phyloP scores from a whole-genome alignment of 2,329 filamentous ascomycete species.

The Sporothrix dimorphospora region DNA sequence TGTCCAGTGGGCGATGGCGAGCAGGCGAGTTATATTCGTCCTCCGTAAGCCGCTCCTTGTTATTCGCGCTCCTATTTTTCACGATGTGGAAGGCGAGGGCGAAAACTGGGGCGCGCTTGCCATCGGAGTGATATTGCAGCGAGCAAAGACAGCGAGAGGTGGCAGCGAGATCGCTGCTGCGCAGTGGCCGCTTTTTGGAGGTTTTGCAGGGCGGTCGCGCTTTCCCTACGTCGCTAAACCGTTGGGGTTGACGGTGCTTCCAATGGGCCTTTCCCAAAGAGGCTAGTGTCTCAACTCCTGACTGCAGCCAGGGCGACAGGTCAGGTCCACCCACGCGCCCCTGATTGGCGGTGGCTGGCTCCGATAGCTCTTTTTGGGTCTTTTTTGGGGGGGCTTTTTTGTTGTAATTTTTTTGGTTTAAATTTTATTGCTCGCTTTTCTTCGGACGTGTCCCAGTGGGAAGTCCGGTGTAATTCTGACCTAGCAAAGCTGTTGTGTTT shows the following conservation, averaged over 20 bases:
- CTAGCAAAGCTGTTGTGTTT: slow-evolving; percentile 18
- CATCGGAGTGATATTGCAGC: slow-evolving; percentile 30
- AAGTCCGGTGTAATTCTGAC: slow-evolving; percentile 26
- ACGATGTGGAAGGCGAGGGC: slow-evolving; percentile 11
- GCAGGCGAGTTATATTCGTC: slow-evolving; percentile 17
- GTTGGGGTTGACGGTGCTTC: slow-evolving; percentile 27
- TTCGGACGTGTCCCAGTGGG: slow-evolving; percentile 27
- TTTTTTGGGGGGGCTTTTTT: slow-evolving; percentile 11
- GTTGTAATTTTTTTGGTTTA: slow-evolving; percentile 15
- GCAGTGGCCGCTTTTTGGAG: background rate
- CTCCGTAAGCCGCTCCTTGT: background rate
- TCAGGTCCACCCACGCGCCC: slow-evolving; percentile 7
- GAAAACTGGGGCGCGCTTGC: slow-evolving; percentile 26
- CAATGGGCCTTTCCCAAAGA: slow-evolving; percentile 11
- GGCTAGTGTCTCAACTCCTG: slow-evolving; percentile 24
- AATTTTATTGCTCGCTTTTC: slow-evolving; percentile 25
- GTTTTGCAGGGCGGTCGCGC: background rate
- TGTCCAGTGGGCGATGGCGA: background rate
- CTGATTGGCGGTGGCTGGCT: slow-evolving; percentile 25
- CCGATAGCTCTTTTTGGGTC: slow-evolving; percentile 24
- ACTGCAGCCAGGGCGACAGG: background rate
- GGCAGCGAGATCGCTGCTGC: slow-evolving; percentile 28
- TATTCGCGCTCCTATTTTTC: slow-evolving; percentile 20
- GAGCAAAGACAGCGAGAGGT: slow-evolving; percentile 21
- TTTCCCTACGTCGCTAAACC: slow-evolving; percentile 21